phyloP scores from a whole-genome alignment of 345 rosid species.

The Abelmoschus esculentus region DNA sequence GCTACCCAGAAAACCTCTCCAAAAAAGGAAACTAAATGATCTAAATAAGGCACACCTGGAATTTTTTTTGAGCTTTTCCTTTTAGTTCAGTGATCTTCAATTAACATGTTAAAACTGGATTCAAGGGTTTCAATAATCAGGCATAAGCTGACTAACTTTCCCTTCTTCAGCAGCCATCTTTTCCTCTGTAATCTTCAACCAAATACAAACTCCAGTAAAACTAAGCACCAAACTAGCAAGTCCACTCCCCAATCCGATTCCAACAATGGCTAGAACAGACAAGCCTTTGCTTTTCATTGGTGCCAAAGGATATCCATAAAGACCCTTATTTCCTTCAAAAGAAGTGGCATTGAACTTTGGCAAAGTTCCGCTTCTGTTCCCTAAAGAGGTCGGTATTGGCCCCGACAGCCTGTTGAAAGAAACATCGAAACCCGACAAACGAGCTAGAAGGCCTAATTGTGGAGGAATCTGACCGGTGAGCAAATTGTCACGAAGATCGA shows the following conservation, averaged over 20 bases:
- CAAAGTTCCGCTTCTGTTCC: too few species aligned
- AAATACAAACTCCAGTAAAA: slow-evolving; percentile 72
- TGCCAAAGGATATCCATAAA: slow-evolving; percentile 20
- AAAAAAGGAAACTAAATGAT: background rate
- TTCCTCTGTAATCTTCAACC: slow-evolving; percentile 61
- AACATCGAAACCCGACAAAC: too few species aligned
- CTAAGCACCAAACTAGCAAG: slow-evolving; percentile 74
- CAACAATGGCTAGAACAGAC: slow-evolving; percentile 69
- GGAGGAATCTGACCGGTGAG: too few species aligned
- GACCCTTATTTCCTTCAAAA: too few species aligned
- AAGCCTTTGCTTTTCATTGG: slow-evolving; percentile 53
- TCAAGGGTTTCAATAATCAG: slow-evolving; percentile 29
- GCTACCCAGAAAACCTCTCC: background rate
- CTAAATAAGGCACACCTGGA: background rate
- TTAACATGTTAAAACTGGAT: background rate
- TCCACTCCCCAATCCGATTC: slow-evolving; percentile 88
- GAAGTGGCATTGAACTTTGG: too few species aligned
- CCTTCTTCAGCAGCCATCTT: slow-evolving; percentile 53
- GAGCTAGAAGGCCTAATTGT: slow-evolving; percentile 27
- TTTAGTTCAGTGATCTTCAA: background rate
- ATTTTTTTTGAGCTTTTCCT: background rate
- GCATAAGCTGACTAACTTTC: slow-evolving; percentile 51
- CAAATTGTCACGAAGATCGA: too few species aligned
- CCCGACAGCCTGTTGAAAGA: too few species aligned
- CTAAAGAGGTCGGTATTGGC: too few species aligned